These are phyloP conservation scores for Conticribra guillardii DNA, from an alignment of 108 stramenopile genomes.

Conservation along the genomic window DNA sequence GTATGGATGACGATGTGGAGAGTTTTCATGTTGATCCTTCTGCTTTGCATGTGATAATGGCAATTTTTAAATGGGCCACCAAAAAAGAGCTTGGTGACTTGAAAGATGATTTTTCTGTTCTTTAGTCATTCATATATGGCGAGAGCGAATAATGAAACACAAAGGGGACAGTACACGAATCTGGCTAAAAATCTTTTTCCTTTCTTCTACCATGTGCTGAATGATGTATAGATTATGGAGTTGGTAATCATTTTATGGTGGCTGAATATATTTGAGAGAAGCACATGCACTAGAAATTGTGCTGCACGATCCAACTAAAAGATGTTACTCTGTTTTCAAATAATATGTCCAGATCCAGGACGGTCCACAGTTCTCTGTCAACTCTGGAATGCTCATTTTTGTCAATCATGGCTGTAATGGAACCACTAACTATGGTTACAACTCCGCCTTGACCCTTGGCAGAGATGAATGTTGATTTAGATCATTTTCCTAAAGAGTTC, in stretches of 20 bases:
- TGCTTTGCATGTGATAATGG: neutral
- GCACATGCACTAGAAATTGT: too few relatives aligned
- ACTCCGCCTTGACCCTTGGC: conserved; percentile 3
- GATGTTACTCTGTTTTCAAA: neutral
- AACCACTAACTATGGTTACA: conserved; percentile 29
- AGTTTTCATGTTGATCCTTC: conserved; percentile 16
- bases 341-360: conserved; percentile 15
- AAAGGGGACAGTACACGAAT: too few relatives aligned
- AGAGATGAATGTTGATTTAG: conserved; percentile 7
- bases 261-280: too few relatives aligned
- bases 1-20: conserved; percentile 1
- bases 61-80: too few relatives aligned
- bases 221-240: conserved; percentile 11
- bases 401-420: conserved; percentile 43
- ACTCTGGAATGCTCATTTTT: conserved; percentile 32
- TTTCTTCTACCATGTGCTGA: too few relatives aligned
- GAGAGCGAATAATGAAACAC: too few relatives aligned
- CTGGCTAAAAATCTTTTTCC: too few relatives aligned
- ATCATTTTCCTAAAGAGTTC: neutral
- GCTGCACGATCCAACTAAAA: too few relatives aligned
- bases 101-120: too few relatives aligned
- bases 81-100: too few relatives aligned
- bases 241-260: neutral
- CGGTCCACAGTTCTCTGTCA: conserved; percentile 16
- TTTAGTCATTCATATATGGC: too few relatives aligned